Base-by-base conservation (phyloP, 257 asterid species). In the Salvia rosmarinus region DNA sequence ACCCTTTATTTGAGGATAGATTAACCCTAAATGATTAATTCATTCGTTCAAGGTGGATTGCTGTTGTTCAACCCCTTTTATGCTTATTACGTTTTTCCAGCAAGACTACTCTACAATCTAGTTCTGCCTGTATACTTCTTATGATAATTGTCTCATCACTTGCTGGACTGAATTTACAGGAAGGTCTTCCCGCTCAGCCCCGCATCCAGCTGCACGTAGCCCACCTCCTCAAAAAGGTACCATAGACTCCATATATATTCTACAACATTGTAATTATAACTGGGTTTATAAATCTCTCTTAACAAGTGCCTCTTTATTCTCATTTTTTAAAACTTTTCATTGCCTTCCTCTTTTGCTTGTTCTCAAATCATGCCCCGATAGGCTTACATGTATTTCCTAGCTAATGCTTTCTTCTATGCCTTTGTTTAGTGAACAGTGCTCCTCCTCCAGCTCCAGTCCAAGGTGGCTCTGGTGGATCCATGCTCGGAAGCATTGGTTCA, bases 391-490 rank as follows among this genome's bases (percentile, higher is more conserved):
- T 63, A n/a, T 37, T 44, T 34, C 12, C 20, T n/a, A 51, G 39
- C 52, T 79, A 44, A 70, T 44, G 21, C 2, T 43, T 51, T 13
- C 13, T 0, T 42, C 5, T 49, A 65, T 76, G 25, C 0, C 19
- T 49, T n/a, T 49, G 30, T 79, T 81, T 86, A 87, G 96, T 73
- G 42, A 75, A 71, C 43, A 83, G 63, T 72, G 96, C 95, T 32
- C 94, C 98, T 70, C 92, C 95, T 61, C 96, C 98, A 37, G 85
- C 95, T 52, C 86, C 89, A n/a, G 83, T 32, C 68, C 95, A 87
- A 75, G 63, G 83, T 59, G 43, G 85, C 74, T 39, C 91, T 62
- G 92, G 96, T 39, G 96, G 98, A 55, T 85, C 92, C 71, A 61
- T 92, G 72, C 68, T 88, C 30, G 73, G 91, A 30, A 74, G 77